These are phyloP conservation scores for Aleurites moluccanus DNA, from an alignment of 441 rosid genomes.

Conservation along the genomic window DNA sequence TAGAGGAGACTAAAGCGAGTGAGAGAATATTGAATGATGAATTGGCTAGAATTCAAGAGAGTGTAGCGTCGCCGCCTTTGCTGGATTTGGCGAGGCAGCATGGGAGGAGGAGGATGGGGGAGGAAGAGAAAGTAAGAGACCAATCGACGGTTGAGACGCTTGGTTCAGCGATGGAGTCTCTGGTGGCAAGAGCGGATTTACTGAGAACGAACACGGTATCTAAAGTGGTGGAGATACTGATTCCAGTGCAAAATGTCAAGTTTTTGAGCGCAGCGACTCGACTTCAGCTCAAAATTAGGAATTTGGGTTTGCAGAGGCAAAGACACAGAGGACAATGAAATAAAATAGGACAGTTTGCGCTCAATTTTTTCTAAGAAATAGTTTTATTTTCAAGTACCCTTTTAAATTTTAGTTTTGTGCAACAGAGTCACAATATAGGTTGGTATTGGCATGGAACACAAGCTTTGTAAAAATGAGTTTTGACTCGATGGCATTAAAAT, in stretches of 20 bases:
- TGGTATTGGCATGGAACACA: too few species aligned
- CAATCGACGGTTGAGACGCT: conserved; percentile 13
- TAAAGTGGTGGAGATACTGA: conserved; percentile 39
- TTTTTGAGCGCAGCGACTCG: conserved; percentile 34
- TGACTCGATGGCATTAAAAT: too few species aligned
- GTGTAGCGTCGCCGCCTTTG: conserved; percentile 40
- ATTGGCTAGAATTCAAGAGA: conserved; percentile 51
- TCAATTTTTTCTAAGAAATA: too few species aligned
- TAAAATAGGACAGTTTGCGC: too few species aligned
- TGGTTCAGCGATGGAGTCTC: conserved; percentile 26
- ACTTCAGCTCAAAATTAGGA: conserved; percentile 33
- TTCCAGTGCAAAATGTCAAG: conserved; percentile 39
- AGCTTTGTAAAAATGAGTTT: too few species aligned
- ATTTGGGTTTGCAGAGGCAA: conserved; percentile 30
- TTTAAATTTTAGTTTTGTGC: too few species aligned
- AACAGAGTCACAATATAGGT: too few species aligned
- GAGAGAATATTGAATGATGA: conserved; percentile 40
- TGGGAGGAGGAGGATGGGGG: neutral
- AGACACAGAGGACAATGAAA: neutral
- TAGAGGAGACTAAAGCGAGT: conserved; percentile 27
- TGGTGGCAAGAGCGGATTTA: conserved; percentile 41
- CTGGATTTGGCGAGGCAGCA: conserved; percentile 26
- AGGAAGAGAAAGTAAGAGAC: neutral
- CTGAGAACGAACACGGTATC: conserved; percentile 34
- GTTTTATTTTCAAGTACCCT: too few species aligned